Conservation (phyloP, 2,329 filamentous ascomycete genomes). For the Arthrinium phaeospermum region DNA sequence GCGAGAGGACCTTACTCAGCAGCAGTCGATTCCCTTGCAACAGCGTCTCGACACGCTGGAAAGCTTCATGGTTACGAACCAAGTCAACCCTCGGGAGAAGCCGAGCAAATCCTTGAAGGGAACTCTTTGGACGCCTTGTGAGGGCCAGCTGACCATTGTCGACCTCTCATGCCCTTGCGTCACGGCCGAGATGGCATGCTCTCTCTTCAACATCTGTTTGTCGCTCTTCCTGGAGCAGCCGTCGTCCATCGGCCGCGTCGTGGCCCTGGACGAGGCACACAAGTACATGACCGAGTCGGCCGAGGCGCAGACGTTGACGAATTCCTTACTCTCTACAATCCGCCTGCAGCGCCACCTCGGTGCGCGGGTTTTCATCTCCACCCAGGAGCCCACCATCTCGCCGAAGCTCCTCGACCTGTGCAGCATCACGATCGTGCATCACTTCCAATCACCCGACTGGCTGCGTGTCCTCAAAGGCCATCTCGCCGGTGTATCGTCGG, state of each 20-base stretch:
- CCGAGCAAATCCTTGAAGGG: slow-evolving; percentile 28
- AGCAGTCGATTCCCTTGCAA: slow-evolving; percentile 60
- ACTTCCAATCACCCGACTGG: slow-evolving; percentile 73
- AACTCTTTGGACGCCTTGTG: slow-evolving; percentile 28
- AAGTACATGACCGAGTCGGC: slow-evolving; percentile 70
- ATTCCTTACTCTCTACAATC: slow-evolving; percentile 66
- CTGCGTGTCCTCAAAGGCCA: slow-evolving; percentile 49
- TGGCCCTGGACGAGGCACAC: slow-evolving; percentile 80
- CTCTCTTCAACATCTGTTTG: slow-evolving; percentile 75
- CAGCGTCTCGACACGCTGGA: slow-evolving; percentile 68
- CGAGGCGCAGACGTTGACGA: slow-evolving; percentile 64
- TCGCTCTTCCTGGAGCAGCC: slow-evolving; percentile 67
- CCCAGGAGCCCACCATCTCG: slow-evolving; percentile 77
- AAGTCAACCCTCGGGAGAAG: slow-evolving; percentile 29
- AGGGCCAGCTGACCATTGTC: slow-evolving; percentile 65
- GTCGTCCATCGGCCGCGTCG: slow-evolving; percentile 56
- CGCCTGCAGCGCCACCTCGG: slow-evolving; percentile 74
- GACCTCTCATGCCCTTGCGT: slow-evolving; percentile 78
- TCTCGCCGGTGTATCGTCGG: slow-evolving; percentile 50
- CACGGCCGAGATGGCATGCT: slow-evolving; percentile 69
- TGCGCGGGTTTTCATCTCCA: slow-evolving; percentile 72
- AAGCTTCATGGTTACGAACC: slow-evolving; percentile 58
- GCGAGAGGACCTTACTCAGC: slow-evolving; percentile 45
- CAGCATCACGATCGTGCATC: slow-evolving; percentile 73
- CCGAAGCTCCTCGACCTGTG: slow-evolving; percentile 73